These are phyloP conservation scores for Podosphaera fusca DNA, from an alignment of 2,329 filamentous ascomycete species.

Conservation along the genomic window DNA sequence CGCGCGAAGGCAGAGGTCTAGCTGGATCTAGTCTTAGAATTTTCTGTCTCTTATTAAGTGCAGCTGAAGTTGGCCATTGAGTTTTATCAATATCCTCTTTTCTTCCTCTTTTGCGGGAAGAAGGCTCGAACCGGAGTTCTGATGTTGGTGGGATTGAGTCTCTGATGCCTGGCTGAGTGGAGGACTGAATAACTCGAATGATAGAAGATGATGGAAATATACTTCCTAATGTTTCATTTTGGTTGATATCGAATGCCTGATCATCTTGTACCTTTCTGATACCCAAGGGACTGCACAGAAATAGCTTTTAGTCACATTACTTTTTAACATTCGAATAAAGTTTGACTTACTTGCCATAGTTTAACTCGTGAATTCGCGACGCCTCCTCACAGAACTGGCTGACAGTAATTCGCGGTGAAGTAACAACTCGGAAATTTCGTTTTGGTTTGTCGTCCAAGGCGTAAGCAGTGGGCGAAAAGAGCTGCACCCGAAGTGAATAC, in stretches of 20 bases:
- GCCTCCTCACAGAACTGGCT: constrained; percentile 14
- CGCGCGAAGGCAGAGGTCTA: constrained; percentile 13
- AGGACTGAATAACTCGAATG: constrained; percentile 14
- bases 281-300: constrained; percentile 9
- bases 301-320: constrained; percentile 3
- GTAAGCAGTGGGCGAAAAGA: constrained; percentile 10
- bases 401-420: constrained; percentile 12
- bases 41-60: constrained; percentile 13
- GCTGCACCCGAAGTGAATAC: constrained; percentile 15
- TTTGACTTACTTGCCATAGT: constrained; percentile 13
- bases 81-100: constrained; percentile 4
- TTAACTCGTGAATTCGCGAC: constrained; percentile 13
- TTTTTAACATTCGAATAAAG: neutral
- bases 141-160: constrained; percentile 16
- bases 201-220: constrained; percentile 11
- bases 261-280: constrained; percentile 16
- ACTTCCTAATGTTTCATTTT: constrained; percentile 11
- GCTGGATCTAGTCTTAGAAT: constrained; percentile 11
- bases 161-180: constrained; percentile 7
- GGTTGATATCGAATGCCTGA: constrained; percentile 14
- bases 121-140: constrained; percentile 12
- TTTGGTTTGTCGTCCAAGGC: constrained; percentile 9
- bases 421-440: constrained; percentile 14
- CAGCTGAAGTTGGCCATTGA: constrained; percentile 3
- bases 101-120: constrained; percentile 10